Evolutionary conservation across 2,329 filamentous ascomycete genomes (phyloP).

Genomic region (Dactylellina sp.): DNA sequence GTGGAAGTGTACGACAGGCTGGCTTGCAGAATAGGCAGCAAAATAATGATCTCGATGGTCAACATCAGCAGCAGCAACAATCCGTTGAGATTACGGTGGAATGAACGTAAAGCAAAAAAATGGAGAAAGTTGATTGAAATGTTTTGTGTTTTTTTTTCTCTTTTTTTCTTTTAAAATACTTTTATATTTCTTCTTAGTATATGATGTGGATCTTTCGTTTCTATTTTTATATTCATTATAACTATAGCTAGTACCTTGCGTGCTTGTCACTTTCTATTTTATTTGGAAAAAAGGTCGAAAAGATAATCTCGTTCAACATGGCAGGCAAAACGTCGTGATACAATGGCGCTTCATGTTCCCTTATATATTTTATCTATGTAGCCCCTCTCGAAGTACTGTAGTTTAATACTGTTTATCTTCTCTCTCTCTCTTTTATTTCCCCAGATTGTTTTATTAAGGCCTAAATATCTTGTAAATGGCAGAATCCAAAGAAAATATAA

Average conservation of each 20-base stretch:
- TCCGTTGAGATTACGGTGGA: conserved; percentile 61
- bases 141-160: conserved; percentile 44
- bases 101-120: conserved; percentile 56
- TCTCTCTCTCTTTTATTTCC: conserved; percentile 25
- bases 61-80: conserved; percentile 49
- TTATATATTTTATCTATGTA: conserved; percentile 43
- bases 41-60: conserved; percentile 54
- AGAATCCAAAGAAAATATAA: background rate
- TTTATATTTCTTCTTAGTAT: conserved; percentile 33
- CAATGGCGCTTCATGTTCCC: conserved; percentile 37
- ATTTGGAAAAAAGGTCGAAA: conserved; percentile 35
- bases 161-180: conserved; percentile 23
- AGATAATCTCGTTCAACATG: conserved; percentile 50
- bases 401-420: conserved; percentile 53
- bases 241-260: conserved; percentile 37
- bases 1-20: conserved; percentile 49
- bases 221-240: conserved; percentile 51
- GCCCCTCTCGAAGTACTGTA: conserved; percentile 27
- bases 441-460: background rate
- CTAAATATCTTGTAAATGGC: background rate
- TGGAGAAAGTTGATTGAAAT: conserved; percentile 29
- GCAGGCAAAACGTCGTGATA: conserved; percentile 44
- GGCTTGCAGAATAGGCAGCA: conserved; percentile 42
- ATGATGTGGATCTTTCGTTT: conserved; percentile 55
- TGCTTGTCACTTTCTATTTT: conserved; percentile 39